Evolutionary conservation across 225 moss, liverwort and hornwort species (phyloP).

Genomic region (Pseudoscleropodium purum): DNA sequence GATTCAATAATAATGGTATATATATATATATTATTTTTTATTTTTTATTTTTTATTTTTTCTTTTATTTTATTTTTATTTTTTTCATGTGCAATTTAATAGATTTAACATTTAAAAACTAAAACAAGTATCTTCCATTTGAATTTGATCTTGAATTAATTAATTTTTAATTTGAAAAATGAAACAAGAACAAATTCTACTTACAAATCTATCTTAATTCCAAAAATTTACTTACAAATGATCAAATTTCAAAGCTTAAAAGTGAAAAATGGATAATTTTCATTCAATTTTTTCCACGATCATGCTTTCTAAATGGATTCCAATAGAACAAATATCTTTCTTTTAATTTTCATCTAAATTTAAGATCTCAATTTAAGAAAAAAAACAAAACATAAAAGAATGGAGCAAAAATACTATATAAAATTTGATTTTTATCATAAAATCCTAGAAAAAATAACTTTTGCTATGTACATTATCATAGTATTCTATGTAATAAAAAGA

Average conservation of each 20-base stretch:
- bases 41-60: too few species aligned
- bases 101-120: too few species aligned
- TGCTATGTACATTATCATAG: not conserved
- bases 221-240: not conserved
- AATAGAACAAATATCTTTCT: too few species aligned
- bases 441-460: not conserved
- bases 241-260: not conserved
- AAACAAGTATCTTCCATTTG: too few species aligned
- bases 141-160: too few species aligned
- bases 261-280: not conserved
- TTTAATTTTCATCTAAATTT: not conserved
- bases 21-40: too few species aligned
- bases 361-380: not conserved
- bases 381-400: not conserved
- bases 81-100: too few species aligned
- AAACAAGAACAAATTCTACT: not conserved
- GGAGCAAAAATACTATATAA: not conserved
- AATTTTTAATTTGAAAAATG: too few species aligned
- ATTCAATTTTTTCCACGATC: not conserved
- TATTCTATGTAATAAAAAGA: fast-evolving
- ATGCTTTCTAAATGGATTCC: too few species aligned
- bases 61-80: too few species aligned
- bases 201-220: not conserved
- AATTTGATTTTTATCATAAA: not conserved
- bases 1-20: not conserved